Conservation (phyloP, 768 basidiomycete genomes). For the Termitomyces sp. region DNA sequence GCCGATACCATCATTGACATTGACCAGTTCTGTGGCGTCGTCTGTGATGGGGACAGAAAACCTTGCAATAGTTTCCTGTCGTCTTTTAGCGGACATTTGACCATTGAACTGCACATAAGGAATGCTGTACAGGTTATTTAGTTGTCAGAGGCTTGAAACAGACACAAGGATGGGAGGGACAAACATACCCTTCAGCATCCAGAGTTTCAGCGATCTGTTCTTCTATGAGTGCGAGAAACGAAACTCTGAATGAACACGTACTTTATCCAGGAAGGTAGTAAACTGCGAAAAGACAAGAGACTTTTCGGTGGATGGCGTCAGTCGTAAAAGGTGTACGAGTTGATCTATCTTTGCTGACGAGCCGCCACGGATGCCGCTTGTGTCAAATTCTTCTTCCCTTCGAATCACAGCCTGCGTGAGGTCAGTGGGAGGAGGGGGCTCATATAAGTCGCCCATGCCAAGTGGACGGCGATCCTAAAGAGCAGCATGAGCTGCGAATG, state of each 20-base stretch:
- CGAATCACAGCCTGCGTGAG: conserved; percentile 52
- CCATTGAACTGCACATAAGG: conserved; percentile 81
- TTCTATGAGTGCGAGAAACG: neutral
- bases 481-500: neutral
- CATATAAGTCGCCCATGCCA: conserved; percentile 48
- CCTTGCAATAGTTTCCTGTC: conserved; percentile 69
- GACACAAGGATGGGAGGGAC: conserved; percentile 6
- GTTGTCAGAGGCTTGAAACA: neutral
- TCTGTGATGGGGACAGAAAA: conserved; percentile 65
- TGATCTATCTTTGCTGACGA: conserved; percentile 87
- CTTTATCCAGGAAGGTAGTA: conserved; percentile 80
- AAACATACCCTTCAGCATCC: conserved; percentile 54
- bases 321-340: conserved; percentile 61
- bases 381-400: conserved; percentile 33
- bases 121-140: conserved; percentile 39
- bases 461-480: conserved; percentile 67
- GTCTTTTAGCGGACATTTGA: conserved; percentile 72
- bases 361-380: conserved; percentile 35
- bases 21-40: conserved; percentile 1
- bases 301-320: conserved; percentile 69
- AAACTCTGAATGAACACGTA: conserved; percentile 16
- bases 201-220: conserved; percentile 63
- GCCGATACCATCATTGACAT: conserved; percentile 14
- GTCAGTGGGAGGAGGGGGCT: conserved; percentile 61
- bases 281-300: conserved; percentile 89